Evolutionary conservation across 2,329 filamentous ascomycete species (phyloP).

Genomic region (Lachnellula hyalina): DNA sequence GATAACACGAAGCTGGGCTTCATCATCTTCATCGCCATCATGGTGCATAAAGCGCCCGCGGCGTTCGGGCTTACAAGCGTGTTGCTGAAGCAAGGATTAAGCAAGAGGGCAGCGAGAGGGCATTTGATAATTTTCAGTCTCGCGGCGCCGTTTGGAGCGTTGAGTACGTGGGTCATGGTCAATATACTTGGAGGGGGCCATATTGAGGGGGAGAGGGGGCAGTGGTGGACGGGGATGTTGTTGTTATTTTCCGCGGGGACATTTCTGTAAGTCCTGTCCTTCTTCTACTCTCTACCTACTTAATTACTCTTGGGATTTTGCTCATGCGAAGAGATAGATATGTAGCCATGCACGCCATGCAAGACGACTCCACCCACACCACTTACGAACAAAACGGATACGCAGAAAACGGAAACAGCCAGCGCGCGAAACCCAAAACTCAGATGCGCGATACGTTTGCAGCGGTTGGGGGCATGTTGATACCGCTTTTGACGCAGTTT

Average conservation of each 20-base stretch:
- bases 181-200: conserved; percentile 64
- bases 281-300: not conserved
- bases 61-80: conserved; percentile 92
- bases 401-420: conserved; percentile 40
- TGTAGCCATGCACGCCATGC: conserved; percentile 98
- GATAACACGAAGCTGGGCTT: conserved; percentile 72
- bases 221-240: conserved; percentile 88
- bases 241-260: conserved; percentile 94
- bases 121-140: conserved; percentile 90
- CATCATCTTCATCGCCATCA: conserved; percentile 92
- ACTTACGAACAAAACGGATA: conserved; percentile 53
- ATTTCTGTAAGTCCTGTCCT: conserved; percentile 69
- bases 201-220: conserved; percentile 45
- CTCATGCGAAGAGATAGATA: conserved; percentile 54
- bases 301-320: conserved; percentile 1
- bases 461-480: conserved; percentile 69
- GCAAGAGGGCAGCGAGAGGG: conserved; percentile 75
- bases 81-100: conserved; percentile 82
- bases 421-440: conserved; percentile 49
- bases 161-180: conserved; percentile 77
- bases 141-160: conserved; percentile 79
- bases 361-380: conserved; percentile 57
- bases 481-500: conserved; percentile 72
- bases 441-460: conserved; percentile 65
- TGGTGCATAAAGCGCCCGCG: conserved; percentile 95